Conservation (phyloP, 768 basidiomycete species). For the Collybia sp. region DNA sequence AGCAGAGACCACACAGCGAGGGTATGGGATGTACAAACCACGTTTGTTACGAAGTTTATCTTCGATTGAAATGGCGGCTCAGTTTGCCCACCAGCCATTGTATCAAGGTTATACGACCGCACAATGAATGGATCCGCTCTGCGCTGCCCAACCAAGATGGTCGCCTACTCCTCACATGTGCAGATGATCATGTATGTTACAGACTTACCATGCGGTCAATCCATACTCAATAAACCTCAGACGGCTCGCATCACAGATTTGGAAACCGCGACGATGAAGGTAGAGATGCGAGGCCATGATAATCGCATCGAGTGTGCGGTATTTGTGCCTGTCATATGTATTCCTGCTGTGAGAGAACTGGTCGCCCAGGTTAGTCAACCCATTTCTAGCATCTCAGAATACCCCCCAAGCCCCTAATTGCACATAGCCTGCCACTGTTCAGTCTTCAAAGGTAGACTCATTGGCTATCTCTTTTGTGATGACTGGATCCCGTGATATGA, state of each 20-base stretch:
- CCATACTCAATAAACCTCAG: slow-evolving; percentile 26
- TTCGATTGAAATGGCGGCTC: neutral
- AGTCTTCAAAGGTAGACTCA: no score
- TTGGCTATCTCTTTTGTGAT: slow-evolving; percentile 40
- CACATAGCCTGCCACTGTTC: no score
- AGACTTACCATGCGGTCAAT: neutral
- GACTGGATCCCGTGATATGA: slow-evolving; percentile 73
- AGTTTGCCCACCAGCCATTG: slow-evolving; percentile 43
- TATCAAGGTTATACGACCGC: slow-evolving; percentile 56
- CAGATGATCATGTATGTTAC: slow-evolving; percentile 59
- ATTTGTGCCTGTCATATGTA: slow-evolving; percentile 60
- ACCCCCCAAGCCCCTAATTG: neutral
- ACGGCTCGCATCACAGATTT: slow-evolving; percentile 62
- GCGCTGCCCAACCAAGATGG: slow-evolving; percentile 49
- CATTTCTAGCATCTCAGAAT: neutral
- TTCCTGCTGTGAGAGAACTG: slow-evolving; percentile 56
- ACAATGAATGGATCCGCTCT: slow-evolving; percentile 63
- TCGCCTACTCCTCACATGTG: slow-evolving; percentile 51
- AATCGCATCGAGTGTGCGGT: slow-evolving; percentile 62
- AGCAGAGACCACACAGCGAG: slow-evolving; percentile 67
- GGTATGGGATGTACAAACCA: slow-evolving; percentile 68
- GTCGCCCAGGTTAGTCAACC: slow-evolving; percentile 27
- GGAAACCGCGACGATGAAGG: slow-evolving; percentile 54
- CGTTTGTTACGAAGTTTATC: slow-evolving; percentile 28
- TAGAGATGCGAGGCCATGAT: slow-evolving; percentile 69